Evolutionary conservation across 345 rosid species (phyloP).

Genomic region (Eucalyptus pauciflora): DNA sequence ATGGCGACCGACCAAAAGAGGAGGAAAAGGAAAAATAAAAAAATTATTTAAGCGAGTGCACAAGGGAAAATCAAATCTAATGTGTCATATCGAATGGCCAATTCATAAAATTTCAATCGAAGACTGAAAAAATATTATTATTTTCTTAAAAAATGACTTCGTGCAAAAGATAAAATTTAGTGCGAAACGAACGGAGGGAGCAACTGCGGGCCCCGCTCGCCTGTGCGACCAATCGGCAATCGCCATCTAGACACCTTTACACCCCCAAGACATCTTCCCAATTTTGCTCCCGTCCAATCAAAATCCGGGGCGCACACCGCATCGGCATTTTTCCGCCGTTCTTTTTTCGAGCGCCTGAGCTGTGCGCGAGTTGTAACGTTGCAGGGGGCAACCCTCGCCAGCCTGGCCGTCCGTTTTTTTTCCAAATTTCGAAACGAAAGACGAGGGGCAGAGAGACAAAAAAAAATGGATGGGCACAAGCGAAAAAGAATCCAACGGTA

Average conservation of each 20-base stretch:
- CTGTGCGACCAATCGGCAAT: no score
- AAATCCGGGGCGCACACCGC: not conserved
- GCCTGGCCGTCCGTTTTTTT: not conserved
- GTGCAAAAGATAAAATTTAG: fast-evolving
- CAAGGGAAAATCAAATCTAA: no score
- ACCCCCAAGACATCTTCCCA: no score
- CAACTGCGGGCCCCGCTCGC: no score
- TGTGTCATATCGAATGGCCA: fast-evolving
- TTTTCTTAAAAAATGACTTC: no score
- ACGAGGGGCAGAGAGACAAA: not conserved
- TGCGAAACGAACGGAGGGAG: no score
- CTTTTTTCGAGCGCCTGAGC: not conserved
- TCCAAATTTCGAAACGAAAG: not conserved
- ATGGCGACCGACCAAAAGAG: no score
- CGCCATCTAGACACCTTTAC: no score
- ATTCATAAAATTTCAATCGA: no score
- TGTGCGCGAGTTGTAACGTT: not conserved
- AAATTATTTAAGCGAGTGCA: fast-evolving
- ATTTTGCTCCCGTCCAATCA: no score
- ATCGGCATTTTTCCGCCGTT: not conserved
- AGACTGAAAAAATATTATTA: fast-evolving
- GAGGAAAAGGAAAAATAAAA: no score
- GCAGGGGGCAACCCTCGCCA: not conserved
- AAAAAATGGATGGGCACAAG: not conserved
- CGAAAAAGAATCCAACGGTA: not conserved